Conservation (phyloP, 2,329 filamentous ascomycete species). For the Akanthomyces muscarius region DNA sequence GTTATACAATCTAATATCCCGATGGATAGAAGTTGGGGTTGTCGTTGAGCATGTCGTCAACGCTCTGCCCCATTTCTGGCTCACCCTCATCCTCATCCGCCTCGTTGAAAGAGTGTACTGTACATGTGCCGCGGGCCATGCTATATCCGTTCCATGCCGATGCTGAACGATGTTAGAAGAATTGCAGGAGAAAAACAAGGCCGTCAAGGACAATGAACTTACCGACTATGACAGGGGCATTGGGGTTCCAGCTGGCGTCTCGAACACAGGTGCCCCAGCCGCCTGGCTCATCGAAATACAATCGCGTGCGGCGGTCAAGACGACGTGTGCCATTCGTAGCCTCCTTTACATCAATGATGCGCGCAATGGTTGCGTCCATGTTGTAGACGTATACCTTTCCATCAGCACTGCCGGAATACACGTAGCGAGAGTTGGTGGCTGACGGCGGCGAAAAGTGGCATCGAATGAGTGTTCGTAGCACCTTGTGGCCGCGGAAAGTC, state of each 20-base stretch:
- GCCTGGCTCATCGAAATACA: constrained; percentile 53
- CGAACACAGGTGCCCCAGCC: constrained; percentile 75
- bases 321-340: constrained; percentile 63
- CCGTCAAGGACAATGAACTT: constrained; percentile 27
- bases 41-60: constrained; percentile 55
- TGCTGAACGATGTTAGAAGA: constrained; percentile 44
- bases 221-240: constrained; percentile 71
- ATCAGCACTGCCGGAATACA: constrained; percentile 87
- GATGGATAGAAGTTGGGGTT: constrained; percentile 25
- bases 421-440: constrained; percentile 84
- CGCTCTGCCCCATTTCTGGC: constrained; percentile 50
- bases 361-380: constrained; percentile 79
- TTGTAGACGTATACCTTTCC: constrained; percentile 92
- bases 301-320: constrained; percentile 48
- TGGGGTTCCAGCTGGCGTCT: constrained; percentile 89
- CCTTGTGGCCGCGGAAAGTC: constrained; percentile 85
- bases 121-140: constrained; percentile 69
- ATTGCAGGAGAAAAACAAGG: not conserved
- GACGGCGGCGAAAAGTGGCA: constrained; percentile 90
- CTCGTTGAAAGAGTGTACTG: constrained; percentile 74
- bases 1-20: constrained; percentile 10
- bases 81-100: constrained; percentile 60
- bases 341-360: constrained; percentile 70
- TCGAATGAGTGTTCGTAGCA: constrained; percentile 84
- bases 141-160: constrained; percentile 80